Percentiles rank a stretch among this genome's conserved stretches.
phyloP scores from a whole-genome alignment of 2,329 filamentous ascomycete species.

The Leptodontidium sp. region DNA sequence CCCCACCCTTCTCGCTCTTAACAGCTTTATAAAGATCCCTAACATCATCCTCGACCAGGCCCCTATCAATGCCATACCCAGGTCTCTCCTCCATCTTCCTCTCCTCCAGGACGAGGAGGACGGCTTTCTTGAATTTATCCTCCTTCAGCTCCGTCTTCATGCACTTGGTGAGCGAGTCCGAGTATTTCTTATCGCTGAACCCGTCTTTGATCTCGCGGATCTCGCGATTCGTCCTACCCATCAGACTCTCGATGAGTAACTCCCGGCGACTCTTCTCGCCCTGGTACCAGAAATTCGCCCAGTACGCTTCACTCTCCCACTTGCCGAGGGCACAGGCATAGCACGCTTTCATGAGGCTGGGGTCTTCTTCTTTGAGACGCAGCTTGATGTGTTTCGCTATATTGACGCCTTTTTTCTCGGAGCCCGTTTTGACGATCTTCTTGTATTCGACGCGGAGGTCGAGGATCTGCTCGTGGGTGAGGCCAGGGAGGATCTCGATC shows the following conservation, averaged over 20 bases:
- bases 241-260: constrained; percentile 89
- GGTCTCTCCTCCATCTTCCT: constrained; percentile 77
- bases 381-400: constrained; percentile 85
- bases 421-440: constrained; percentile 80
- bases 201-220: constrained; percentile 85
- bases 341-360: constrained; percentile 86
- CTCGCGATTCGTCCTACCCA: constrained; percentile 90
- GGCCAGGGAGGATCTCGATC: constrained; percentile 82
- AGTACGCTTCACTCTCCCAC: constrained; percentile 95
- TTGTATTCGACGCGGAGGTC: constrained; percentile 91
- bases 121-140: constrained; percentile 93
- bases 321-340: constrained; percentile 88
- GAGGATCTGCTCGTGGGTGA: constrained; percentile 88
- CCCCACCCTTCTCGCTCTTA: constrained; percentile 79
- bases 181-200: constrained; percentile 92
- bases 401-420: constrained; percentile 79
- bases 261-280: constrained; percentile 84
- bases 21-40: constrained; percentile 73
- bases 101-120: constrained; percentile 84
- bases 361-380: constrained; percentile 75
- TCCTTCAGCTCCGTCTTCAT: constrained; percentile 94
- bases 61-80: constrained; percentile 38
- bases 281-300: constrained; percentile 98
- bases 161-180: constrained; percentile 80
- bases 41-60: constrained; percentile 76